These are phyloP conservation scores for Cytospora schulzeri DNA, from an alignment of 2,329 filamentous ascomycete species.

Conservation along the genomic window DNA sequence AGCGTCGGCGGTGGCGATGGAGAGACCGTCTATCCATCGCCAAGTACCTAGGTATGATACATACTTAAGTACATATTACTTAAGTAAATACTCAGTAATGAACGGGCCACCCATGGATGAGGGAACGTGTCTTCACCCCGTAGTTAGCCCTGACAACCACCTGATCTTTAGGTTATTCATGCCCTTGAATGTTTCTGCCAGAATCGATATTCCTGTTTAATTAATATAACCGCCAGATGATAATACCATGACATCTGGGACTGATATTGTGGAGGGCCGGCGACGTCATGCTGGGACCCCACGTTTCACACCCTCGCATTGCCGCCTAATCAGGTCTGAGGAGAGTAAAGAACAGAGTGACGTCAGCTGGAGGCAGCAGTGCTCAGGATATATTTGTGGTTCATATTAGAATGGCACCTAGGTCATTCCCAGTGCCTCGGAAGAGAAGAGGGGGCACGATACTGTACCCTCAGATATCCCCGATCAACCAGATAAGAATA, in stretches of 20 bases:
- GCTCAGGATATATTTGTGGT: neutral
- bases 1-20: conserved; percentile 27
- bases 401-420: neutral
- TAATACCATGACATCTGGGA: too few relatives aligned
- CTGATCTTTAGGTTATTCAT: too few relatives aligned
- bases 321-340: neutral
- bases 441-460: neutral
- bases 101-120: too few relatives aligned
- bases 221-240: too few relatives aligned
- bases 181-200: neutral
- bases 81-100: too few relatives aligned
- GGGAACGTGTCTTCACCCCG: too few relatives aligned
- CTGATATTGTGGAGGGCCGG: neutral
- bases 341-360: neutral
- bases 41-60: too few relatives aligned
- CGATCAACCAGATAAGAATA: neutral
- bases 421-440: neutral
- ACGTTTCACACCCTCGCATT: neutral
- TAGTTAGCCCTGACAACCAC: too few relatives aligned
- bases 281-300: neutral
- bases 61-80: too few relatives aligned
- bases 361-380: conserved; percentile 15
- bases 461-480: neutral
- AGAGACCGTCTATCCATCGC: conserved; percentile 26
- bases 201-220: too few relatives aligned